These are phyloP conservation scores for Aspergillus panamensis DNA, from an alignment of 495 filamentous ascomycete species.

Conservation along the genomic window DNA sequence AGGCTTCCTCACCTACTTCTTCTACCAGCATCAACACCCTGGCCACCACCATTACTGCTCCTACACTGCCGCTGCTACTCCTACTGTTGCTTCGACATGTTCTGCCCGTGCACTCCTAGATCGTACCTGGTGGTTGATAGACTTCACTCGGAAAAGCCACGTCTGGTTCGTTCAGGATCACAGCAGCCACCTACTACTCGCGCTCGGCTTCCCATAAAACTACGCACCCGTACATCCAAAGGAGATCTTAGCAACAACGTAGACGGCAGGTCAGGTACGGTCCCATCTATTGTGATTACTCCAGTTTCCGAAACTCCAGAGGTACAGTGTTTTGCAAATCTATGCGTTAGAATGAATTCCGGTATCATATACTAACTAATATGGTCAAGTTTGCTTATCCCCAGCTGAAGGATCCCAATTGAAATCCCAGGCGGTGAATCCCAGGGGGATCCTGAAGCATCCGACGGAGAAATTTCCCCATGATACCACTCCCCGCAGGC, in stretches of 20 bases:
- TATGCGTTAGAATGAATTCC: not conserved
- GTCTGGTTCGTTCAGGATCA: constrained; percentile 12
- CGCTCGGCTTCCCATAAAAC: constrained; percentile 10
- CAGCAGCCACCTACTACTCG: not conserved
- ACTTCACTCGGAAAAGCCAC: constrained; percentile 16
- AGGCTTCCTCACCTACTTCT: not conserved
- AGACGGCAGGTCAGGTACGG: constrained; percentile 7
- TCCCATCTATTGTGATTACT: constrained; percentile 16
- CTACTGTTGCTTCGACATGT: constrained; percentile 2
- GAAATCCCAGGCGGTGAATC: not conserved
- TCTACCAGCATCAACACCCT: not conserved
- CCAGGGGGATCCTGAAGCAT: constrained; percentile 14
- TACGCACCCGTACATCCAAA: constrained; percentile 3
- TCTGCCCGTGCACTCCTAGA: constrained; percentile 10
- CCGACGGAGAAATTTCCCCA: constrained; percentile 12
- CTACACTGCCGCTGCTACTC: not conserved
- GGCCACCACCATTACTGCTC: not conserved
- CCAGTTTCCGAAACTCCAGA: constrained; percentile 11
- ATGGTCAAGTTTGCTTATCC: constrained; percentile 8
- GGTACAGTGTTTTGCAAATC: not conserved
- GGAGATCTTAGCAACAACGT: not conserved
- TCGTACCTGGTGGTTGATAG: constrained; percentile 15
- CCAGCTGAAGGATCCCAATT: constrained; percentile 5
- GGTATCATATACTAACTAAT: not conserved
- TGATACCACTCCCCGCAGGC: not conserved